Evolutionary conservation across 208 protist genomes (phyloP).

Genomic region (Crithidia acanthocephali): DNA sequence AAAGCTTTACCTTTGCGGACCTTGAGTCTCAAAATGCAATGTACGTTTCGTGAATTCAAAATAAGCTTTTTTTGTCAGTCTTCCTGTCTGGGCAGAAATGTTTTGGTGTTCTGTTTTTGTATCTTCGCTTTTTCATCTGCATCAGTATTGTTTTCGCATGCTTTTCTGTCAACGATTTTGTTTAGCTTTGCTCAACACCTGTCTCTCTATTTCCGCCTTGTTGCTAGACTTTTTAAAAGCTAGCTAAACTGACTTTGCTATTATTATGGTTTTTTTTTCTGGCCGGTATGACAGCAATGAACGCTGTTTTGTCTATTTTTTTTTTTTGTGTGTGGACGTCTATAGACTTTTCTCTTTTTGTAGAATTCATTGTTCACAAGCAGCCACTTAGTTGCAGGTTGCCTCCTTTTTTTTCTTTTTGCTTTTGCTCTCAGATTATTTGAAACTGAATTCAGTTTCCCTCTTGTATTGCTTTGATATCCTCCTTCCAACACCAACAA

Average conservation of each 20-base stretch:
- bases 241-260: background rate
- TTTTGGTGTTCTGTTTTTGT: constrained; percentile 7
- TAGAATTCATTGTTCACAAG: too few relatives aligned
- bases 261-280: too few relatives aligned
- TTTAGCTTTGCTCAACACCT: background rate
- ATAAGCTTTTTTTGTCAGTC: constrained; percentile 16
- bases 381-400: background rate
- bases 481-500: too few relatives aligned
- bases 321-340: too few relatives aligned
- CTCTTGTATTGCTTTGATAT: constrained; percentile 5
- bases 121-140: constrained; percentile 1
- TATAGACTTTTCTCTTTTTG: too few relatives aligned
- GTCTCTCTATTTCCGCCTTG: too few relatives aligned
- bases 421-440: background rate
- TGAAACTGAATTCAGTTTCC: too few relatives aligned
- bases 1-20: constrained; percentile 55
- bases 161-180: constrained; percentile 1
- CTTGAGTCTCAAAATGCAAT: constrained; percentile 55
- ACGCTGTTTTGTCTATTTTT: too few relatives aligned
- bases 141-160: background rate
- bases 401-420: constrained; percentile 2
- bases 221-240: background rate
- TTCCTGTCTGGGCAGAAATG: background rate
- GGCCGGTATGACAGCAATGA: too few relatives aligned
- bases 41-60: constrained; percentile 10